These are phyloP conservation scores for Secale cereale DNA, from an alignment of 176 grass and related monocot species.

Conservation along the genomic window DNA sequence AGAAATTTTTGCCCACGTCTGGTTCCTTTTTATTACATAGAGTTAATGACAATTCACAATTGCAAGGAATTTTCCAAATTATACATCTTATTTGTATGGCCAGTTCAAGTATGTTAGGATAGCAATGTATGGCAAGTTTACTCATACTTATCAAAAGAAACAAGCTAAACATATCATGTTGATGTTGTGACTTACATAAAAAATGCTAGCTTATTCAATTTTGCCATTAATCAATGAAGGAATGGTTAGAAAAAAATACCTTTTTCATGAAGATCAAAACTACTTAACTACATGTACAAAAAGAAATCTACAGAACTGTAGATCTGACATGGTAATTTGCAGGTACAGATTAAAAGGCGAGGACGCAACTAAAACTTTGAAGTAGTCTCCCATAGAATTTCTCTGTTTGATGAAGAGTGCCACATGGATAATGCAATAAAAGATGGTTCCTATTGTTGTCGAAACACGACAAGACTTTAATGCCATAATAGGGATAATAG, in stretches of 20 bases:
- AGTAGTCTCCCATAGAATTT: background rate
- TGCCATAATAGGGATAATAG: background rate
- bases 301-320: background rate
- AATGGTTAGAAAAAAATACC: background rate
- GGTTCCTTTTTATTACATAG: background rate
- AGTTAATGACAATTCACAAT: background rate
- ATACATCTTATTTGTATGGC: background rate
- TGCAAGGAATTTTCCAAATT: background rate
- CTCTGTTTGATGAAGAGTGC: background rate
- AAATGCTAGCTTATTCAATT: background rate
- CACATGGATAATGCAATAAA: slow-evolving; percentile 4
- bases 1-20: background rate
- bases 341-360: background rate
- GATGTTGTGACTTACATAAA: background rate
- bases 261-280: background rate
- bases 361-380: background rate
- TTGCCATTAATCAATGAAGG: background rate
- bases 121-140: slow-evolving; percentile 15
- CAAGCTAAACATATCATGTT: background rate
- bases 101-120: background rate
- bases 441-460: background rate
- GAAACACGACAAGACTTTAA: slow-evolving; percentile 13
- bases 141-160: background rate
- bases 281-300: background rate
- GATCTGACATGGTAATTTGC: background rate